Evolutionary conservation across 2,329 filamentous ascomycete species (phyloP).

Genomic region (Colletotrichum acutatum): DNA sequence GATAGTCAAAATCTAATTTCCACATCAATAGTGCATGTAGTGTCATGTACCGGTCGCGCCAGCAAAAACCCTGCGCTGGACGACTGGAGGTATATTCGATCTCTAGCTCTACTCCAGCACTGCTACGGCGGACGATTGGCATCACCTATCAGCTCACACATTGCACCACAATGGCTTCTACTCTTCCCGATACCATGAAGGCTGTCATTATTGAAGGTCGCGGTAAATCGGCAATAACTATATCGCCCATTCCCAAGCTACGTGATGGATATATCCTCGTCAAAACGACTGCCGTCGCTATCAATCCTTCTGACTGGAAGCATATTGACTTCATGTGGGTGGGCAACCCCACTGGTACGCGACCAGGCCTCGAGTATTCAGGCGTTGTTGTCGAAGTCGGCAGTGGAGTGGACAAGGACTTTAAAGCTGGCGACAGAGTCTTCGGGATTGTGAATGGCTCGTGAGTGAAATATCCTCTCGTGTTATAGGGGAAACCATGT

Average conservation of each 20-base stretch:
- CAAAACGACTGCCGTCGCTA: constrained; percentile 46
- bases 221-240: constrained; percentile 18
- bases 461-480: constrained; percentile 20
- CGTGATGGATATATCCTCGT: constrained; percentile 45
- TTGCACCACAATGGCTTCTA: not conserved
- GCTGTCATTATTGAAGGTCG: constrained; percentile 15
- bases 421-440: constrained; percentile 59
- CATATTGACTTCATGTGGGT: constrained; percentile 39
- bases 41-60: not conserved
- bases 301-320: constrained; percentile 51
- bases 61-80: not conserved
- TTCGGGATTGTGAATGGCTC: constrained; percentile 52
- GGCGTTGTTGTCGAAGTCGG: constrained; percentile 59
- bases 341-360: constrained; percentile 34
- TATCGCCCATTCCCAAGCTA: constrained; percentile 7
- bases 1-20: not conserved
- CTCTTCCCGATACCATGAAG: not conserved
- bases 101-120: not conserved
- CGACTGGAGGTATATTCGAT: not conserved
- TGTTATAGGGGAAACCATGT: too few relatives aligned
- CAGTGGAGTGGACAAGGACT: constrained; percentile 51
- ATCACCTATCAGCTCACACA: too few relatives aligned
- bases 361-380: constrained; percentile 57
- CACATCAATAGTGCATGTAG: not conserved
- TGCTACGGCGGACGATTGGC: not conserved